A percentile compares a stretch with the other conserved stretches of the same genome.
These are phyloP conservation scores for Pythium rishiriense DNA, from an alignment of 352 stramenopile species.

Conservation along the genomic window DNA sequence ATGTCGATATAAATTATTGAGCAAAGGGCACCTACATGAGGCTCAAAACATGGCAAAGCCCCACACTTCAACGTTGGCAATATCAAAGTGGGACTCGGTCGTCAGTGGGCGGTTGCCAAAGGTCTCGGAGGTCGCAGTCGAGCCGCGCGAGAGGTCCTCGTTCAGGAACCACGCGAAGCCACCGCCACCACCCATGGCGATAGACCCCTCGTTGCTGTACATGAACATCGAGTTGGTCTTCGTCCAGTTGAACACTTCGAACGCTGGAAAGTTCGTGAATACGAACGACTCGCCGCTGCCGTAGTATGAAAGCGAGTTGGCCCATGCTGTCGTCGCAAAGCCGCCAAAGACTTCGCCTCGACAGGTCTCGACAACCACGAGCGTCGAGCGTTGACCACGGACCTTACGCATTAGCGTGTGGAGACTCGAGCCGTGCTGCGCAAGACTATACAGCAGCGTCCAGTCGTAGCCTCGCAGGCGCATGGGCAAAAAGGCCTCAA, in stretches of 20 bases:
- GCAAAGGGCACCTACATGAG: not conserved
- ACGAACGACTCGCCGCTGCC: slow-evolving; percentile 73
- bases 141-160: slow-evolving; percentile 60
- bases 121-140: slow-evolving; percentile 48
- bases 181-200: slow-evolving; percentile 74
- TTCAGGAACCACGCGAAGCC: slow-evolving; percentile 73
- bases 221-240: slow-evolving; percentile 68
- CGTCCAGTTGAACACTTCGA: slow-evolving; percentile 67
- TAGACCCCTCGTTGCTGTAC: slow-evolving; percentile 63
- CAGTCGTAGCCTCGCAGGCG: slow-evolving; percentile 63
- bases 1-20: slow-evolving; percentile 27
- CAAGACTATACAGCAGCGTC: slow-evolving; percentile 60
- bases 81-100: slow-evolving; percentile 50
- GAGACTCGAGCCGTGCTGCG: slow-evolving; percentile 69
- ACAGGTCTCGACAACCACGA: slow-evolving; percentile 67
- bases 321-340: slow-evolving; percentile 52
- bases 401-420: slow-evolving; percentile 55
- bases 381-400: slow-evolving; percentile 38
- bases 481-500: slow-evolving; percentile 55
- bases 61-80: slow-evolving; percentile 70
- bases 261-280: slow-evolving; percentile 60
- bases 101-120: slow-evolving; percentile 66
- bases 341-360: slow-evolving; percentile 67
- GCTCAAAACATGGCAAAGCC: slow-evolving; percentile 60
- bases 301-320: slow-evolving; percentile 59